Evolutionary conservation across 2,329 filamentous ascomycete genomes (phyloP).

Genomic region (Monosporascus sp.): DNA sequence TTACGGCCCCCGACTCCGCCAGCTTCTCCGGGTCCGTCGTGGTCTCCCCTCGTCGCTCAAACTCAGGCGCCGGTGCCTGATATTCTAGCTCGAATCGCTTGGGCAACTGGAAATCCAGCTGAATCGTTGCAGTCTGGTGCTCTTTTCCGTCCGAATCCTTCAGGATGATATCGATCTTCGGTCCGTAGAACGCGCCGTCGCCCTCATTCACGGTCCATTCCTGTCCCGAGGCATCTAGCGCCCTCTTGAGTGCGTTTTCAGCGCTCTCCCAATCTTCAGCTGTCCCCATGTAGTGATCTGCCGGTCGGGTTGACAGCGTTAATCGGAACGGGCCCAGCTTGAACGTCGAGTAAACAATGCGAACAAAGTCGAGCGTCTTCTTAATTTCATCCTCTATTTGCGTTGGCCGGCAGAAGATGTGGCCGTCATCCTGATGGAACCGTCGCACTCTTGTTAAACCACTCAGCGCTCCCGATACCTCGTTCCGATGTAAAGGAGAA

Average conservation of each 20-base stretch:
- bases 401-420: conserved; percentile 77
- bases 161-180: conserved; percentile 84
- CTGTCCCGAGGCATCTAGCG: conserved; percentile 58
- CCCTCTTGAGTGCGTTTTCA: conserved; percentile 59
- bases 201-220: conserved; percentile 72
- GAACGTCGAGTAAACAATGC: conserved; percentile 48
- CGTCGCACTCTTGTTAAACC: conserved; percentile 88
- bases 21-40: conserved; percentile 44
- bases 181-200: conserved; percentile 86
- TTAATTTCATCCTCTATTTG: conserved; percentile 58
- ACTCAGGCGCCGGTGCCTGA: conserved; percentile 59
- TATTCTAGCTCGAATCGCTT: conserved; percentile 77
- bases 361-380: conserved; percentile 39
- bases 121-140: conserved; percentile 83
- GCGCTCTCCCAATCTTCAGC: conserved; percentile 62
- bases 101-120: conserved; percentile 85
- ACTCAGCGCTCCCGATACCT: conserved; percentile 84
- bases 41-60: conserved; percentile 48
- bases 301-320: conserved; percentile 72
- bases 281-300: conserved; percentile 71
- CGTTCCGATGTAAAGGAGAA: conserved; percentile 90
- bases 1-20: conserved; percentile 52
- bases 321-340: conserved; percentile 70
- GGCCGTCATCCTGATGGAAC: conserved; percentile 94
- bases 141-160: conserved; percentile 77